Evolutionary conservation across 352 stramenopile genomes (phyloP).

Genomic region (Pythium aristosporum): DNA sequence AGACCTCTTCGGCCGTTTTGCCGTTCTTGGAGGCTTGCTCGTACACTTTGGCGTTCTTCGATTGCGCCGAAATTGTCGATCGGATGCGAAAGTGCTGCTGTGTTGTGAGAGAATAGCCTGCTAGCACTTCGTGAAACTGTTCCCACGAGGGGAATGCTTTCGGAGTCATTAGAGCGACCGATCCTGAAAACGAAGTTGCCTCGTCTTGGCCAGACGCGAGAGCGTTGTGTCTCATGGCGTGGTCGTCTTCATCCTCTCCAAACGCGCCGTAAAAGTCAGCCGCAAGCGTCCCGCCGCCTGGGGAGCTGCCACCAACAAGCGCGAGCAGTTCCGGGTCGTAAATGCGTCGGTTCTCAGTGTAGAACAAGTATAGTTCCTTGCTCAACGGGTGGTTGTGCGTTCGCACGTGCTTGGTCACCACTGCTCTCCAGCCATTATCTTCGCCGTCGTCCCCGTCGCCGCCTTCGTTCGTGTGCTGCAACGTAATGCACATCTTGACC

Average conservation of each 20-base stretch:
- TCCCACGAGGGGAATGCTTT: slow-evolving; percentile 67
- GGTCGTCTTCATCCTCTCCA: slow-evolving; percentile 18
- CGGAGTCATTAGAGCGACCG: slow-evolving; percentile 30
- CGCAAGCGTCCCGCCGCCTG: background rate
- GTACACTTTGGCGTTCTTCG: slow-evolving; percentile 58
- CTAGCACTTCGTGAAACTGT: slow-evolving; percentile 51
- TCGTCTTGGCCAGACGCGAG: background rate
- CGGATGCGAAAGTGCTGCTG: slow-evolving; percentile 69
- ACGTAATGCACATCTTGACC: slow-evolving; percentile 78
- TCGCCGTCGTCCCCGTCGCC: slow-evolving; percentile 26
- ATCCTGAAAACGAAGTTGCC: background rate
- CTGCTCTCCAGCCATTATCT: slow-evolving; percentile 58
- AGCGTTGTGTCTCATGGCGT: background rate
- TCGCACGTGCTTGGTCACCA: slow-evolving; percentile 73
- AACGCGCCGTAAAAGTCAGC: slow-evolving; percentile 19
- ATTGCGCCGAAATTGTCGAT: slow-evolving; percentile 60
- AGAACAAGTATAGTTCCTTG: slow-evolving; percentile 73
- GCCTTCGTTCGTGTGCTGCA: slow-evolving; percentile 39
- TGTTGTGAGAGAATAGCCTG: slow-evolving; percentile 57
- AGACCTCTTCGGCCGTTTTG: slow-evolving; percentile 28
- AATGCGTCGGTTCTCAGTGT: slow-evolving; percentile 75
- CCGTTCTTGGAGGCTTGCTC: slow-evolving; percentile 41
- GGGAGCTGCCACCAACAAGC: slow-evolving; percentile 20
- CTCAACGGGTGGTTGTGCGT: slow-evolving; percentile 75
- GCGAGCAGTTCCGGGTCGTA: slow-evolving; percentile 70